A percentile compares a stretch with the other conserved stretches of the same genome.
phyloP scores from a whole-genome alignment of 1,139 yeast species.

The Geotrichum siamense region DNA sequence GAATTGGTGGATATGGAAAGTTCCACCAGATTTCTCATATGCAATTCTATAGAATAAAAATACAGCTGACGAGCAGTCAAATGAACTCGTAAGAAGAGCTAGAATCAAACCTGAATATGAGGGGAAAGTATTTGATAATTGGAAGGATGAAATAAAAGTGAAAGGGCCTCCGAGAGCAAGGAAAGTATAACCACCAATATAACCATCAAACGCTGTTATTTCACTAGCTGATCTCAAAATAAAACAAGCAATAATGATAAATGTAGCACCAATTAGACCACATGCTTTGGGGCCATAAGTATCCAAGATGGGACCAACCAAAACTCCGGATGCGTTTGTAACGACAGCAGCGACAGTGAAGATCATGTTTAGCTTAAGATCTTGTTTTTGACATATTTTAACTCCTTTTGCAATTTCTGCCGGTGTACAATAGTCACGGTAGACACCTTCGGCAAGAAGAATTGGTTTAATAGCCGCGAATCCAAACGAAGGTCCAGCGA shows the following conservation, averaged over 20 bases:
- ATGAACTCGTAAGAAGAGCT: constrained; percentile 67
- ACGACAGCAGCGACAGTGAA: constrained; percentile 82
- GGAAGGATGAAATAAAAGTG: constrained; percentile 69
- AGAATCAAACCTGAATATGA: constrained; percentile 59
- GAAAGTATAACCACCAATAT: constrained; percentile 52
- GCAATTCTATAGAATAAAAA: constrained; percentile 58
- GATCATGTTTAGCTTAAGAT: constrained; percentile 67
- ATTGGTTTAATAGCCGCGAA: constrained; percentile 90
- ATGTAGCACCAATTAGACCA: constrained; percentile 60
- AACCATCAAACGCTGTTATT: constrained; percentile 46
- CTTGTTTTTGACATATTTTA: constrained; percentile 58
- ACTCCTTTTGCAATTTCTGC: constrained; percentile 23
- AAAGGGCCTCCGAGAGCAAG: constrained; percentile 78
- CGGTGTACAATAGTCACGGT: constrained; percentile 48
- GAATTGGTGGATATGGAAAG: constrained; percentile 44
- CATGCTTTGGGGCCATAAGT: constrained; percentile 70
- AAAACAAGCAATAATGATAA: constrained; percentile 49
- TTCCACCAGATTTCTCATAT: constrained; percentile 41
- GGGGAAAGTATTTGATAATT: constrained; percentile 66
- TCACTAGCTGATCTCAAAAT: constrained; percentile 38
- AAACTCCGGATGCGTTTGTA: constrained; percentile 71
- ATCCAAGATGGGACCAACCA: constrained; percentile 75
- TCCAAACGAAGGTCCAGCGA: constrained; percentile 88
- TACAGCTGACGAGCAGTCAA: constrained; percentile 69
- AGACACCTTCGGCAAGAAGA: constrained; percentile 65